Evolutionary conservation across 495 filamentous ascomycete species (phyloP).

Genomic region (Penicillium malachiteum): DNA sequence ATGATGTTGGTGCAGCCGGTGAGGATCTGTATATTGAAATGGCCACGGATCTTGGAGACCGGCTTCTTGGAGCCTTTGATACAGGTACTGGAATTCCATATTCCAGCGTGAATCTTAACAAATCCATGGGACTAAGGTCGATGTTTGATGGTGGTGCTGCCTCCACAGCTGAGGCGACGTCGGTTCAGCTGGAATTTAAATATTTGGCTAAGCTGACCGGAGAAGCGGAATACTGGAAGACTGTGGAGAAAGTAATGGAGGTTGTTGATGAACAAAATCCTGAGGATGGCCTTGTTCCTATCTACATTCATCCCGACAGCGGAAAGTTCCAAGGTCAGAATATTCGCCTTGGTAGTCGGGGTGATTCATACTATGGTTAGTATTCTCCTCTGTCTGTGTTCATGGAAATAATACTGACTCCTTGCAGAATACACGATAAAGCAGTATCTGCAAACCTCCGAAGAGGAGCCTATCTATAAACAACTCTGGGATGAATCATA

Average conservation of each 20-base stretch:
- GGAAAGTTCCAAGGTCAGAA: slow-evolving; percentile 79
- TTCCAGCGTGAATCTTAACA: slow-evolving; percentile 84
- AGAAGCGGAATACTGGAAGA: slow-evolving; percentile 85
- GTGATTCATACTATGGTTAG: slow-evolving; percentile 89
- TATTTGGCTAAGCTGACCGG: slow-evolving; percentile 94
- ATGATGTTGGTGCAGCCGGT: slow-evolving; percentile 63
- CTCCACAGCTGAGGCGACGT: slow-evolving; percentile 89
- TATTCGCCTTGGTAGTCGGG: slow-evolving; percentile 87
- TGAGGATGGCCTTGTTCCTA: slow-evolving; percentile 83
- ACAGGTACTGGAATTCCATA: slow-evolving; percentile 83
- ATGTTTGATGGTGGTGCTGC: slow-evolving; percentile 88
- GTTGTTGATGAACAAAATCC: slow-evolving; percentile 77
- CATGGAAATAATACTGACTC: not conserved
- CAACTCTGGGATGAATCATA: slow-evolving; percentile 92
- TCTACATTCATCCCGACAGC: slow-evolving; percentile 77
- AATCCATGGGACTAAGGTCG: slow-evolving; percentile 67
- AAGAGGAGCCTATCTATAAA: slow-evolving; percentile 80
- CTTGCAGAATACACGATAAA: slow-evolving; percentile 85
- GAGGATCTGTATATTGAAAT: slow-evolving; percentile 96
- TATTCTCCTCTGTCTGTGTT: not conserved
- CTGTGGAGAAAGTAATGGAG: slow-evolving; percentile 87
- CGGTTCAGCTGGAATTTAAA: slow-evolving; percentile 94
- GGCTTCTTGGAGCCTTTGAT: slow-evolving; percentile 84
- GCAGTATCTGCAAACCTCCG: slow-evolving; percentile 89
- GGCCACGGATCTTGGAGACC: slow-evolving; percentile 86